Conservation (phyloP, 2,329 filamentous ascomycete genomes). For the Neophaeococcomyces aloes region DNA sequence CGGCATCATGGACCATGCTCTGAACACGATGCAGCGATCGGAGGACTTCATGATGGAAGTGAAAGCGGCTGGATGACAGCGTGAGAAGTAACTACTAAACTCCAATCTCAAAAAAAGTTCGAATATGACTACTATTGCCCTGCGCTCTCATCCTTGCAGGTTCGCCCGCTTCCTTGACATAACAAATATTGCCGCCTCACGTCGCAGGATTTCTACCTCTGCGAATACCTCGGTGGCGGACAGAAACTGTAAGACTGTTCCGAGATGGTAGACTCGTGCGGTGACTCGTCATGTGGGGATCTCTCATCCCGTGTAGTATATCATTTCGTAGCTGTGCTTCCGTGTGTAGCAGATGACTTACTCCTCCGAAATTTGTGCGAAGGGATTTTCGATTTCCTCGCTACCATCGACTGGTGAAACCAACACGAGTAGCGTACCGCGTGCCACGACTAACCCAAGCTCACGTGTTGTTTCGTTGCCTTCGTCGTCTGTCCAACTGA, state of each 20-base stretch:
- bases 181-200: not conserved
- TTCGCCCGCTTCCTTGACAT: not conserved
- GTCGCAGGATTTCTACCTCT: not conserved
- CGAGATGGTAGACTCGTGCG: no score
- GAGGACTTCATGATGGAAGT: not conserved
- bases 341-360: constrained; percentile 24
- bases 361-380: constrained; percentile 59
- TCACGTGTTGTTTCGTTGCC: constrained; percentile 74
- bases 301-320: no score
- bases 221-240: no score
- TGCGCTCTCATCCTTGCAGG: not conserved
- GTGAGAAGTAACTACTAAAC: not conserved
- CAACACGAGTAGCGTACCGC: constrained; percentile 83
- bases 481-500: constrained; percentile 61
- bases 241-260: no score
- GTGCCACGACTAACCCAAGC: constrained; percentile 77
- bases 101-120: constrained; percentile 3
- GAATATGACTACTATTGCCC: not conserved
- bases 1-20: constrained; percentile 2
- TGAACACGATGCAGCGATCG: not conserved
- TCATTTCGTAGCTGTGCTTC: no score
- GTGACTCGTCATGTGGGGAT: no score
- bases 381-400: constrained; percentile 92
- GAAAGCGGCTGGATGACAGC: constrained; percentile 6
- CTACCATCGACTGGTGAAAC: constrained; percentile 90